Evolutionary conservation across 2,329 filamentous ascomycete species (phyloP), one percentile per base, ranked within the genome.

Genomic region (Pyricularia grisea): DNA sequence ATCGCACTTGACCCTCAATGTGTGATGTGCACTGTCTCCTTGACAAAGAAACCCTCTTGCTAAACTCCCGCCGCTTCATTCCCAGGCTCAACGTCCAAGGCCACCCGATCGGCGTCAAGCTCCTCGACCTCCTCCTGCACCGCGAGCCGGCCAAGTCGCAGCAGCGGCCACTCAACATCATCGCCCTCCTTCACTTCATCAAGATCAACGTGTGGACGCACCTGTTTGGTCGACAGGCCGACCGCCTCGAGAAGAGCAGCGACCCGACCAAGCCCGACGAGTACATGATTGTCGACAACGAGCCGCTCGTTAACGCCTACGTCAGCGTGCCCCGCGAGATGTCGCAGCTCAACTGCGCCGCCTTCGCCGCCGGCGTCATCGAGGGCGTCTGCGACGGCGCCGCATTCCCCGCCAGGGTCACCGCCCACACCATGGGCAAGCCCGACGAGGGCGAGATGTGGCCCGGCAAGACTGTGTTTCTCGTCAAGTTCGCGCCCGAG

Each of bases 241-340:
- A 98, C 81, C 91, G 93, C 23, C 88, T 99, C 70, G 95, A 99
- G 81, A 94, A 95, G 81, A 92, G 89, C 70, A 89, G 89, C 68
- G 90, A 92, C 75, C 90, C 92, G 10, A 87, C 90, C 68, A 94
- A 93, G 68, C 90, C 92, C 10, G 93, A 95, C 74, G 94, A 98
- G 82, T 99, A 98, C 84, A 98, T 99, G 94, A 95, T 99, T 75
- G 92, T 94, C 75, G 95, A 99, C 81, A 98, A 99, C 80, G 95
- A 98, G 78, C 95, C 95, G 27, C 85, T 98, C 67, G 94, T 98
- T 58, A 98, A 97, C 80, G 90, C 91, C 71, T 98, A 95, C 81
- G 91, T 99, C 76, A 93, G 89, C 74, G 91, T 98, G 68, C 95
- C 95, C 20, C 91, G 91, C 76, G 95, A 99, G 81, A 97, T 99